Evolutionary conservation across 2,329 filamentous ascomycete species (phyloP).

Genomic region (Lojkania enalia): DNA sequence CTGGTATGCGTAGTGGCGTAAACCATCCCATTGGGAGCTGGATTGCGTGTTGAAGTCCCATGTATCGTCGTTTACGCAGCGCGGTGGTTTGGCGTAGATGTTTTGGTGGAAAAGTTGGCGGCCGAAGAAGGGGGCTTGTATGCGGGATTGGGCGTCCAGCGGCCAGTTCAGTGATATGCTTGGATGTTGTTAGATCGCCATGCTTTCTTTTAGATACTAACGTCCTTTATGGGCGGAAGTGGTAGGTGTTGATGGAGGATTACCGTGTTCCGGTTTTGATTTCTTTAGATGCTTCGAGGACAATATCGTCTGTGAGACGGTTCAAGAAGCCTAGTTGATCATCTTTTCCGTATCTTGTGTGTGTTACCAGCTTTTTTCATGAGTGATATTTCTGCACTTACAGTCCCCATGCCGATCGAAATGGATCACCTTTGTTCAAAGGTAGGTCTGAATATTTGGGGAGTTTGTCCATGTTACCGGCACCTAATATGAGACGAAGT

Average conservation of each 20-base stretch:
- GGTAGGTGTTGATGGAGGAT: background rate
- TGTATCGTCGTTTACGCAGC: conserved; percentile 1
- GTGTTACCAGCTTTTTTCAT: background rate
- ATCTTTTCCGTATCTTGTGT: conserved; percentile 55
- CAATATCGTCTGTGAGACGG: conserved; percentile 59
- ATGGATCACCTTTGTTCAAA: conserved; percentile 52
- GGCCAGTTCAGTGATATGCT: background rate
- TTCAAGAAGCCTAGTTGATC: conserved; percentile 65
- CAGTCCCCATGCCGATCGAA: conserved; percentile 46
- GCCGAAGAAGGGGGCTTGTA: conserved; percentile 57
- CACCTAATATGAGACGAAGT: background rate
- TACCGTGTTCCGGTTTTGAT: conserved; percentile 59
- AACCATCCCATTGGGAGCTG: conserved; percentile 29
- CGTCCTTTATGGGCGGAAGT: background rate
- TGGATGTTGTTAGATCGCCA: background rate
- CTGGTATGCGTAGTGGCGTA: conserved; percentile 27
- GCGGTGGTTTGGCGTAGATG: conserved; percentile 13
- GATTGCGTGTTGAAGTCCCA: conserved; percentile 24
- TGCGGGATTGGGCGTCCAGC: background rate
- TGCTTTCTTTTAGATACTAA: no score
- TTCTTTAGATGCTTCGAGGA: conserved; percentile 54
- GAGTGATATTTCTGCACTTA: conserved; percentile 16
- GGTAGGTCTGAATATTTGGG: conserved; percentile 48
- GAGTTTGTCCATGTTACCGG: background rate
- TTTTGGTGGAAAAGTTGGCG: conserved; percentile 55